A percentile compares a stretch with the other conserved stretches of the same genome.
These are phyloP conservation scores for Beauveria australis DNA, from an alignment of 2,329 filamentous ascomycete genomes.

Conservation along the genomic window DNA sequence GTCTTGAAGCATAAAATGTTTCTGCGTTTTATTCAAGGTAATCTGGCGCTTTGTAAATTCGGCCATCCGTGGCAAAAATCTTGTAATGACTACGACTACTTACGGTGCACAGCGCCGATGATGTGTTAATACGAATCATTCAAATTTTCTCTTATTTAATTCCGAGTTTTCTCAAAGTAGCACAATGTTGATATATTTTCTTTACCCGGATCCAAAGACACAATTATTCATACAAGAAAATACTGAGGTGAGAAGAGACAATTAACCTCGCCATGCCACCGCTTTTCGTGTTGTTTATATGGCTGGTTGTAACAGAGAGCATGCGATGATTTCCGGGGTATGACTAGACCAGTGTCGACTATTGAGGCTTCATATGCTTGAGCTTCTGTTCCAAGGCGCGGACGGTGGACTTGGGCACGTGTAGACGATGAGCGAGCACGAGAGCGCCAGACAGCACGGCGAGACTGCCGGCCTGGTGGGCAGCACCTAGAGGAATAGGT, in stretches of 20 bases:
- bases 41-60: not conserved
- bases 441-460: constrained; percentile 76
- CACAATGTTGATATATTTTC: not conserved
- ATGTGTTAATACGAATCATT: constrained; percentile 35
- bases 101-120: constrained; percentile 19
- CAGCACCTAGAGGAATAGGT: constrained; percentile 76
- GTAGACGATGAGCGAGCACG: constrained; percentile 69
- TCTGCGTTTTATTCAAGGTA: not conserved
- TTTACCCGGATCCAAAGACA: not conserved
- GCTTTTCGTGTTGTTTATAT: not conserved
- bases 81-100: constrained; percentile 24
- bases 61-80: not conserved
- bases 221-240: constrained; percentile 8
- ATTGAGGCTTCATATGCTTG: constrained; percentile 28
- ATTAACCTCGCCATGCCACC: not conserved
- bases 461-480: constrained; percentile 86
- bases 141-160: constrained; percentile 42
- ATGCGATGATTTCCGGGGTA: not conserved
- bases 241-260: constrained; percentile 8
- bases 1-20: not conserved
- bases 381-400: constrained; percentile 48
- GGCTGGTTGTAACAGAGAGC: constrained; percentile 6
- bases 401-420: constrained; percentile 60
- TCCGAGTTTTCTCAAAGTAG: not conserved
- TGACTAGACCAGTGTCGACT: not conserved